phyloP scores from a whole-genome alignment of 768 basidiomycete species.

The Sarcodon sp. region DNA sequence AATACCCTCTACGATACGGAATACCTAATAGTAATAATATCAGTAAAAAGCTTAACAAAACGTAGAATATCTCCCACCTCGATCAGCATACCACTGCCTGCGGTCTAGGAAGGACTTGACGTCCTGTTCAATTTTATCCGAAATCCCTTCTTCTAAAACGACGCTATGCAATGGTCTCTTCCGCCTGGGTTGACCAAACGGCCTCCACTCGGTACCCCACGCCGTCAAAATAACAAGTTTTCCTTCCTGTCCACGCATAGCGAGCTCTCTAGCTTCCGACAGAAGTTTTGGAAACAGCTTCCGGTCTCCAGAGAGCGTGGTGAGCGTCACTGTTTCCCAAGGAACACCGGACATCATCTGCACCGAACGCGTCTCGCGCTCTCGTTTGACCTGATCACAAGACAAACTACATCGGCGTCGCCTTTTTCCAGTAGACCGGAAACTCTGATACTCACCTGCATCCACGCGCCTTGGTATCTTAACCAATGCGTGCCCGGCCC shows the following conservation, averaged over 20 bases:
- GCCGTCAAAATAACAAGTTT: slow-evolving; percentile 94
- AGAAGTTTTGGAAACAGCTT: slow-evolving; percentile 69
- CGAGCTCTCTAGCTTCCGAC: slow-evolving; percentile 80
- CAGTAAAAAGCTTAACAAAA: neutral
- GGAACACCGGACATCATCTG: slow-evolving; percentile 84
- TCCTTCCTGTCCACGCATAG: slow-evolving; percentile 77
- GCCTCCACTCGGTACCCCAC: slow-evolving; percentile 94
- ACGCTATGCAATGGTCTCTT: slow-evolving; percentile 85
- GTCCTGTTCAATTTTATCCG: slow-evolving; percentile 75
- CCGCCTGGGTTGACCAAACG: slow-evolving; percentile 83
- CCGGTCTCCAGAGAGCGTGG: slow-evolving; percentile 82
- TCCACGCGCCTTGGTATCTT: slow-evolving; percentile 85
- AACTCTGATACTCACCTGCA: slow-evolving; percentile 50
- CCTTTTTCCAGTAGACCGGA: no score
- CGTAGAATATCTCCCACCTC: slow-evolving; percentile 44
- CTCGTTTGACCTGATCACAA: slow-evolving; percentile 70
- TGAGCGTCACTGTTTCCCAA: slow-evolving; percentile 96
- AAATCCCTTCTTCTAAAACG: slow-evolving; percentile 70
- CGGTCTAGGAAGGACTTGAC: slow-evolving; percentile 71
- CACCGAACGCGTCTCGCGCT: slow-evolving; percentile 88
- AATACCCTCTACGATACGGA: slow-evolving; percentile 91
- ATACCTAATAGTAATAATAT: slow-evolving; percentile 45
- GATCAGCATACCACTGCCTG: slow-evolving; percentile 89
- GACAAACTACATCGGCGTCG: neutral
- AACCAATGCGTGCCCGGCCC: slow-evolving; percentile 94